These are phyloP conservation scores for Paramecium biaurelia DNA, from an alignment of 73 alveolate species.

Conservation along the genomic window DNA sequence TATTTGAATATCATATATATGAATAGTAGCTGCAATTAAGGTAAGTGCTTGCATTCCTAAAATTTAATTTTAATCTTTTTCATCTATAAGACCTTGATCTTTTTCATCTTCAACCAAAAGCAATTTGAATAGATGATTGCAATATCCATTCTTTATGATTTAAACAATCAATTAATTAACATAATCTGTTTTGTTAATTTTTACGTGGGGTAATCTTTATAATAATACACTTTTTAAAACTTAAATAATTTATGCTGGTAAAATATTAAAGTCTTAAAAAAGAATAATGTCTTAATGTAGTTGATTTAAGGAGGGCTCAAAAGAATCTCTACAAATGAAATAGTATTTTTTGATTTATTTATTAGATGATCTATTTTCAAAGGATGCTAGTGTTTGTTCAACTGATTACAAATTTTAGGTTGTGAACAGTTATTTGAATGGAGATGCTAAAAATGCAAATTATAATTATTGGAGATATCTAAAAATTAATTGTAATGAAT, in stretches of 20 bases:
- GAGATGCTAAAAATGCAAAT: background rate
- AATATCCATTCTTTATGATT: background rate
- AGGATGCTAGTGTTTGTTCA: background rate
- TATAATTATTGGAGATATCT: background rate
- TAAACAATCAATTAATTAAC: background rate
- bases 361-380: background rate
- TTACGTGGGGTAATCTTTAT: slow-evolving; percentile 30
- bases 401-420: background rate
- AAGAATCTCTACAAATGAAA: background rate
- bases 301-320: background rate
- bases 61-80: background rate
- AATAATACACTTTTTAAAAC: background rate
- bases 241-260: background rate
- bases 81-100: background rate
- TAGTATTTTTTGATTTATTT: background rate
- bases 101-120: background rate
- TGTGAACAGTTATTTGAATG: background rate
- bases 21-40: background rate
- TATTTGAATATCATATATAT: background rate
- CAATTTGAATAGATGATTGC: background rate
- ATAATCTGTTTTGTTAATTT: background rate
- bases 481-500: background rate
- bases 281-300: background rate
- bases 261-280: background rate
- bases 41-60: background rate